phyloP scores from a whole-genome alignment of 2,329 filamentous ascomycete genomes.

The Clonostachys byssicola region DNA sequence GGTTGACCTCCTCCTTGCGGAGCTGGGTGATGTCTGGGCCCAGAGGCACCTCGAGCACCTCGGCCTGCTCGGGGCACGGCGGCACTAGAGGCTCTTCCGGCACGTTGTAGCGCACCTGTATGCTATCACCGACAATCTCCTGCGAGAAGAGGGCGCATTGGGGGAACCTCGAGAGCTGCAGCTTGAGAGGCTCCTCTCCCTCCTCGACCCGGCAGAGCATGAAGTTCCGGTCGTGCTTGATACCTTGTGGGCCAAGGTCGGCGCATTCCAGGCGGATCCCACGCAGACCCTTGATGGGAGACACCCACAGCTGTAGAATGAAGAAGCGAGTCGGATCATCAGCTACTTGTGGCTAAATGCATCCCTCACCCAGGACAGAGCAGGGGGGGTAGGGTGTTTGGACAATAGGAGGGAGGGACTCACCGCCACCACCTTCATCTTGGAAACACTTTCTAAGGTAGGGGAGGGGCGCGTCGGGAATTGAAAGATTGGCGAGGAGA shows the following conservation, averaged over 20 bases:
- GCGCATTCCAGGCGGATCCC: slow-evolving; percentile 50
- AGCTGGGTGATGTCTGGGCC: slow-evolving; percentile 42
- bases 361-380: neutral
- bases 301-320: slow-evolving; percentile 52
- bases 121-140: slow-evolving; percentile 30
- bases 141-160: slow-evolving; percentile 63
- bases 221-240: slow-evolving; percentile 64
- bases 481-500: too few species aligned
- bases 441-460: neutral
- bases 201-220: slow-evolving; percentile 58
- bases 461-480: too few species aligned
- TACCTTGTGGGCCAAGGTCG: slow-evolving; percentile 55
- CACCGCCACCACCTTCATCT: slow-evolving; percentile 19
- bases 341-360: neutral
- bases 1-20: slow-evolving; percentile 43
- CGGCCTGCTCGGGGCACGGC: slow-evolving; percentile 23
- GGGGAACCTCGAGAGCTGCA: slow-evolving; percentile 55
- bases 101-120: slow-evolving; percentile 37
- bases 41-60: slow-evolving; percentile 50
- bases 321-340: neutral
- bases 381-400: neutral
- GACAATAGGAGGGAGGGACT: neutral
- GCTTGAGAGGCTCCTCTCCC: slow-evolving; percentile 40
- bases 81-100: slow-evolving; percentile 33
- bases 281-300: slow-evolving; percentile 71